Evolutionary conservation across 306 rosid genomes (phyloP).

Genomic region (Cucumis hystrix): DNA sequence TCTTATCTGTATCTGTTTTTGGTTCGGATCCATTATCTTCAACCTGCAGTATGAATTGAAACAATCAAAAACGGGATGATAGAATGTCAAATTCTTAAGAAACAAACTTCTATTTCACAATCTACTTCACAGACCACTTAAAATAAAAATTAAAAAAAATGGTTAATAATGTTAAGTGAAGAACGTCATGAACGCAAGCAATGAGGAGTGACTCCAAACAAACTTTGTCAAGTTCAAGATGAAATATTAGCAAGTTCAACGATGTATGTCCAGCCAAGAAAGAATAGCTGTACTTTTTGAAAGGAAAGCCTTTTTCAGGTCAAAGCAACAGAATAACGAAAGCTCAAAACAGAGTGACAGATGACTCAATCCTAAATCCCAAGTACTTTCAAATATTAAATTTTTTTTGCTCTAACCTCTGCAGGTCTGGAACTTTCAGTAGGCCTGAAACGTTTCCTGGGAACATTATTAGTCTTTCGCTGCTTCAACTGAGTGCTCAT

Average conservation of each 20-base stretch:
- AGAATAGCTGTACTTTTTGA: background rate
- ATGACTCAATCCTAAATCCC: background rate
- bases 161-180: background rate
- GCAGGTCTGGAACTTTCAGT: conserved; percentile 39
- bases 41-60: conserved; percentile 31
- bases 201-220: background rate
- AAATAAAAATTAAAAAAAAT: background rate
- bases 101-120: background rate
- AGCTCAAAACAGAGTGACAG: background rate
- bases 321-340: background rate
- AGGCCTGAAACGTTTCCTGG: conserved; percentile 26
- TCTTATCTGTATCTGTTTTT: conserved; percentile 66
- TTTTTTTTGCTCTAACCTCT: conserved; percentile 29
- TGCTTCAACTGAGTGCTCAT: conserved; percentile 57
- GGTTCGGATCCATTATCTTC: conserved; percentile 21
- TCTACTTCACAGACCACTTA: background rate
- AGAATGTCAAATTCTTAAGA: background rate
- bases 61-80: background rate
- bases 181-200: background rate
- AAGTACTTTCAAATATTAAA: background rate
- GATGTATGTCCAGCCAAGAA: background rate
- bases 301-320: background rate
- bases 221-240: background rate
- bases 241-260: background rate
- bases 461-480: conserved; percentile 19